Evolutionary conservation across 2,329 filamentous ascomycete genomes (phyloP).

Genomic region (Akanthomyces uredinophilus): DNA sequence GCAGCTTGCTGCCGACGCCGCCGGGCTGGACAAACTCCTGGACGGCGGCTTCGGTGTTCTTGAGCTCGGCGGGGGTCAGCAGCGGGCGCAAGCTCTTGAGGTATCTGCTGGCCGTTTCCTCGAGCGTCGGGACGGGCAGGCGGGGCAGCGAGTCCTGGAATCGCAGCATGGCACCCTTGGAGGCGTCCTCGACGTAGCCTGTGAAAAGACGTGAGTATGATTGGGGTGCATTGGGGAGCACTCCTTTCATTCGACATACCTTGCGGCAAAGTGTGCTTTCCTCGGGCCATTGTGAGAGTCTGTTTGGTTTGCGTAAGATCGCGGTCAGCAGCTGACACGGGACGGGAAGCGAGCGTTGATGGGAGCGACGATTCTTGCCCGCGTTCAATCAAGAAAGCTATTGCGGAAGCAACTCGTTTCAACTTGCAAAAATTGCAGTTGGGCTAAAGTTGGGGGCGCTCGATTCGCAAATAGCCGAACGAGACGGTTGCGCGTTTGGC

Average conservation of each 20-base stretch:
- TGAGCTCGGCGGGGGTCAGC: conserved; percentile 62
- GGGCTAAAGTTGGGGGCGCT: neutral
- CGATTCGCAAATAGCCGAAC: conserved; percentile 3
- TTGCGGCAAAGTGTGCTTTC: conserved; percentile 52
- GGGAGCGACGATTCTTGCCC: neutral
- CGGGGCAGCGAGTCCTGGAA: conserved; percentile 81
- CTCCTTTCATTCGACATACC: conserved; percentile 31
- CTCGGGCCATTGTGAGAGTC: conserved; percentile 47
- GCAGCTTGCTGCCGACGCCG: conserved; percentile 73
- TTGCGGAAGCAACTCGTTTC: neutral
- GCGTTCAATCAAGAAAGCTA: neutral
- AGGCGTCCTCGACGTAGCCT: conserved; percentile 77
- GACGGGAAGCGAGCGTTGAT: neutral
- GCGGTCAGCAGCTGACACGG: conserved; percentile 12
- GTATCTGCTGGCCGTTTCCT: conserved; percentile 77
- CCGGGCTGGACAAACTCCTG: conserved; percentile 85
- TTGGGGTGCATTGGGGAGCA: too few species aligned
- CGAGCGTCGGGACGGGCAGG: conserved; percentile 73
- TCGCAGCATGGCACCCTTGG: conserved; percentile 74
- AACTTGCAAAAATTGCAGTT: neutral
- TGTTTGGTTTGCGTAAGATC: conserved; percentile 11
- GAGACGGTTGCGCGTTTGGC: neutral
- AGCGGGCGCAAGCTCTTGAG: conserved; percentile 74
- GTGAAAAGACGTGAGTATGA: neutral
- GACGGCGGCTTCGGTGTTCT: conserved; percentile 74